phyloP scores from a whole-genome alignment of 495 filamentous ascomycete genomes.

The Podospora didyma region DNA sequence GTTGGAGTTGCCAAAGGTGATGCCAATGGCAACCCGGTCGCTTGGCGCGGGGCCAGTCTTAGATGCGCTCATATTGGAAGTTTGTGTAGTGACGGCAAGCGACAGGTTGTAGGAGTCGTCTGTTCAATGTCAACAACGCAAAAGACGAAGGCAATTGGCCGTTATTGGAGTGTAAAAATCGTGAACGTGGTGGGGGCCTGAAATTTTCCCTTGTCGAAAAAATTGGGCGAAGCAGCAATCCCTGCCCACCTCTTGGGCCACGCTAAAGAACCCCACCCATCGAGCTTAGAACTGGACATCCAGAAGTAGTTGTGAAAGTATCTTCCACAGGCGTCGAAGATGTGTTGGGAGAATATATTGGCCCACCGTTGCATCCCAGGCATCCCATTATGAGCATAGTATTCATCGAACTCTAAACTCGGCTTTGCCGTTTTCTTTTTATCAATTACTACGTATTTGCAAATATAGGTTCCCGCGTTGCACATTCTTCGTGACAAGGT shows the following conservation, averaged over 20 bases:
- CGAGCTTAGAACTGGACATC: no score
- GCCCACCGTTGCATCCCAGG: no score
- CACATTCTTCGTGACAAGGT: no score
- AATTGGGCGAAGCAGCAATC: slow-evolving; percentile 7
- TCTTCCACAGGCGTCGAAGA: no score
- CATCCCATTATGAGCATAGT: no score
- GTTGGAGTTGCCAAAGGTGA: slow-evolving; percentile 96
- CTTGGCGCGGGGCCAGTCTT: slow-evolving; percentile 45
- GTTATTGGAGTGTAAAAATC: slow-evolving; percentile 5
- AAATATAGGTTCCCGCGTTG: no score
- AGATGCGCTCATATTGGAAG: slow-evolving; percentile 33
- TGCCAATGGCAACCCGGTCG: slow-evolving; percentile 80
- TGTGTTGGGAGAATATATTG: no score
- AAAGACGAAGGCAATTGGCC: not conserved
- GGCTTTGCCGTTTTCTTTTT: no score
- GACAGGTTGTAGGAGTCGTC: not conserved
- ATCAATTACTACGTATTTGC: no score
- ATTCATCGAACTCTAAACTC: no score
- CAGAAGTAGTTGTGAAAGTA: no score
- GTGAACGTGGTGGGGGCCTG: slow-evolving; percentile 11
- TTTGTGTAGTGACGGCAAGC: not conserved
- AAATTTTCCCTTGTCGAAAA: slow-evolving; percentile 10
- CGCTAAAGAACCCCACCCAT: not conserved
- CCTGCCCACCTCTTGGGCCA: no score
- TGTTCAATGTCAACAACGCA: not conserved